phyloP scores from a whole-genome alignment of 345 rosid genomes.

The Eucalyptus cloeziana region DNA sequence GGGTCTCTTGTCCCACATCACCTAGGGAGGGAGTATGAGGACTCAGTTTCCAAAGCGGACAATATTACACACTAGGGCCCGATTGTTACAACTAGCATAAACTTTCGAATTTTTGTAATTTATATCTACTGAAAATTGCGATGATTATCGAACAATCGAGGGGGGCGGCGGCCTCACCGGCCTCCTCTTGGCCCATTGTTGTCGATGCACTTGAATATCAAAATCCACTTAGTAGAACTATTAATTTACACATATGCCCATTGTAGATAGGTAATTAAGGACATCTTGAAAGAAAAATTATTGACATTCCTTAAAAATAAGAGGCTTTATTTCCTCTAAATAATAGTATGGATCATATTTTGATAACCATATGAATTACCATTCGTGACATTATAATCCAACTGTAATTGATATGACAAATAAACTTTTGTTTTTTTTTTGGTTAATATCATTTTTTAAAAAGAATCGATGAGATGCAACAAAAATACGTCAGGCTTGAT shows the following conservation, averaged over 20 bases:
- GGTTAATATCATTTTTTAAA: too few species aligned
- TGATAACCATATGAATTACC: neutral
- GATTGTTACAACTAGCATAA: too few species aligned
- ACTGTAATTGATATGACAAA: accelerated
- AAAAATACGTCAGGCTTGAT: too few species aligned
- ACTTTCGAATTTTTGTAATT: neutral
- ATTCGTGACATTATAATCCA: neutral
- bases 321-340: neutral
- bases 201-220: neutral
- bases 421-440: accelerated
- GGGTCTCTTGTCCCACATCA: too few species aligned
- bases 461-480: too few species aligned
- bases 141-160: neutral
- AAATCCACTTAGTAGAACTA: neutral
- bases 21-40: too few species aligned
- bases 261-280: accelerated
- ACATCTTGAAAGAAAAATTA: neutral
- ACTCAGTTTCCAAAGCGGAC: too few species aligned
- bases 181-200: accelerated
- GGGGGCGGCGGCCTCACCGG: neutral
- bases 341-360: neutral
- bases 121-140: neutral
- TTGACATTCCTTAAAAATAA: neutral
- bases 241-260: too few species aligned
- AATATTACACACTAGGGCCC: too few species aligned